A percentile compares a stretch with the other conserved stretches of the same genome.
phyloP scores from a whole-genome alignment of 257 asterid genomes.

The Rehmannia glutinosa region DNA sequence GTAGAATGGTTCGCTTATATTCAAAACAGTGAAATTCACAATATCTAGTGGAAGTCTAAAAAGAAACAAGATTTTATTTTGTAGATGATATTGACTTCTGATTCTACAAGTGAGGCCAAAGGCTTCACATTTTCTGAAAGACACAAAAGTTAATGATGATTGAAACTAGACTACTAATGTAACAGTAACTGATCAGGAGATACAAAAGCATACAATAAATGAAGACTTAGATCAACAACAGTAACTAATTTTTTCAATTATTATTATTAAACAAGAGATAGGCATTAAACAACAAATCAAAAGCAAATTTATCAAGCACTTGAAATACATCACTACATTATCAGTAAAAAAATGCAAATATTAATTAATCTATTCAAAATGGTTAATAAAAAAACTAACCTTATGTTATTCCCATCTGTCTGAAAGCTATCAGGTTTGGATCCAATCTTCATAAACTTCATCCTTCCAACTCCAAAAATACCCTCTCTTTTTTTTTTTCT shows the following conservation, averaged over 20 bases:
- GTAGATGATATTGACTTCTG: background rate
- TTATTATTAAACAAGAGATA: background rate
- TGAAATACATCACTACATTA: background rate
- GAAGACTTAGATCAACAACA: background rate
- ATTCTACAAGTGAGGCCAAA: background rate
- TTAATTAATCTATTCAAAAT: background rate
- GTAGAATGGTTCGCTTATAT: too few relatives aligned
- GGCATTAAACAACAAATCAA: background rate
- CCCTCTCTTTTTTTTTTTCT: constrained; percentile 15
- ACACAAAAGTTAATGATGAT: background rate
- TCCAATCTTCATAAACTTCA: constrained; percentile 87
- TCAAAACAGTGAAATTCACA: too few relatives aligned
- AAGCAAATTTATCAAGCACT: background rate
- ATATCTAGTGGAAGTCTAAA: background rate
- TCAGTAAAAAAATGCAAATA: background rate
- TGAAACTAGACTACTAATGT: background rate
- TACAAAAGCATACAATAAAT: background rate
- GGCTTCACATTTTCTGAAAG: background rate
- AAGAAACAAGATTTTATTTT: background rate
- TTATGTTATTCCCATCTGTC: constrained; percentile 42
- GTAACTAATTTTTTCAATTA: background rate
- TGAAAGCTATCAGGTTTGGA: constrained; percentile 67
- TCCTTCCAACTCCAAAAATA: constrained; percentile 31
- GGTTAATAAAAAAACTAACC: constrained; percentile 38
- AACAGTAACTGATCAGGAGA: background rate